Conservation (phyloP, 257 asterid genomes). For the Nicotiana paniculata region DNA sequence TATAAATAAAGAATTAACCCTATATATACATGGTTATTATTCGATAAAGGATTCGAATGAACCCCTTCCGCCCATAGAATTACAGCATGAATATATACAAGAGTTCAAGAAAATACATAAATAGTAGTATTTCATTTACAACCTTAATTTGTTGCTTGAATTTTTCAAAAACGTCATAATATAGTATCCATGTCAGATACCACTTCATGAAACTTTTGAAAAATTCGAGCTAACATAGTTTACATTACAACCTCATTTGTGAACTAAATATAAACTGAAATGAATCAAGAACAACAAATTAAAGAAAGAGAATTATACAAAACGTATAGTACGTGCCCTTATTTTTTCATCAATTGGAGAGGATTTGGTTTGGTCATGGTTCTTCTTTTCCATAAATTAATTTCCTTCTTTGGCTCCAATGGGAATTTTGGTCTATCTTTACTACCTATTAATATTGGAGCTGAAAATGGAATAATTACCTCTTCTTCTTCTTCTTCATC, state of each 20-base stretch:
- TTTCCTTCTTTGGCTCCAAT: conserved; percentile 75
- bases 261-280: not conserved
- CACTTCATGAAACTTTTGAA: not conserved
- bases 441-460: conserved; percentile 29
- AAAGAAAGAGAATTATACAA: not conserved
- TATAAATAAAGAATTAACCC: too few relatives aligned
- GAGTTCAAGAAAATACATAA: not conserved
- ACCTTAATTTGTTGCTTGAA: not conserved
- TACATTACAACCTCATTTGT: too few relatives aligned
- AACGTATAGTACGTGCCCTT: not conserved
- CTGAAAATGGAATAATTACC: conserved; percentile 44
- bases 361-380: conserved; percentile 70
- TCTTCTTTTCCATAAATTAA: conserved; percentile 86
- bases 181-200: rapidly evolving
- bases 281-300: not conserved
- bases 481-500: conserved; percentile 24
- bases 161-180: not conserved
- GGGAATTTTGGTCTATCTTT: conserved; percentile 5
- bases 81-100: too few relatives aligned
- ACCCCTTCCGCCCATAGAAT: too few relatives aligned
- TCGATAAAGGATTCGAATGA: too few relatives aligned
- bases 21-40: too few relatives aligned
- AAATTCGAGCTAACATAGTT: not conserved
- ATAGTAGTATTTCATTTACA: too few relatives aligned
- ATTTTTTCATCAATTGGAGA: conserved; percentile 26